phyloP scores from a whole-genome alignment of 2,329 filamentous ascomycete species.

The Fusarium nelsonii region DNA sequence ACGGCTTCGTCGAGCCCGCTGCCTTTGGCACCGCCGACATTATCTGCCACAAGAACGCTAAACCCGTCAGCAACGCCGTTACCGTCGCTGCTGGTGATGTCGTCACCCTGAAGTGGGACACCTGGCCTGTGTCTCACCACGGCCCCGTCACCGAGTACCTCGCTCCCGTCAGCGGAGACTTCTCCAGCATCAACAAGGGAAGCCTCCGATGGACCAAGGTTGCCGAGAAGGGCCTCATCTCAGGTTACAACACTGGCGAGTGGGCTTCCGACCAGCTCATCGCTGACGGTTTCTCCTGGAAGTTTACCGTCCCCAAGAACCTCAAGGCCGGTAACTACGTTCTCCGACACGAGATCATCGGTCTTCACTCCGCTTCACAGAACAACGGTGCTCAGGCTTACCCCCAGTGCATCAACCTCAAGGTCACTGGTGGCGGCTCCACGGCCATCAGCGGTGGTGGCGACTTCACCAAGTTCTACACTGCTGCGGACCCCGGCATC shows the following conservation, averaged over 20 bases:
- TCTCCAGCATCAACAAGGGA: constrained; percentile 63
- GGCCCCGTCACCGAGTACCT: constrained; percentile 72
- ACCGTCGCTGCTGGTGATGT: constrained; percentile 69
- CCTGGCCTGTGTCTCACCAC: constrained; percentile 74
- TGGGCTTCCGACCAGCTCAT: constrained; percentile 70
- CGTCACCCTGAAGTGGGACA: constrained; percentile 71
- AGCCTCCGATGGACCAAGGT: constrained; percentile 71
- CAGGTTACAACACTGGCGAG: constrained; percentile 57
- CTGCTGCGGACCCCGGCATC: constrained; percentile 51
- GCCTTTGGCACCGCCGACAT: constrained; percentile 57
- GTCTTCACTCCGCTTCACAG: constrained; percentile 62
- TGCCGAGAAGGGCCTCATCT: constrained; percentile 63
- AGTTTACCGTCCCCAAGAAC: constrained; percentile 60
- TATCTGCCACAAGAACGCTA: constrained; percentile 61
- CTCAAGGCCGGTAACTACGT: constrained; percentile 66
- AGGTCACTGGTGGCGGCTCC: constrained; percentile 58
- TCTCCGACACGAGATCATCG: constrained; percentile 68
- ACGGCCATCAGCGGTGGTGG: constrained; percentile 47
- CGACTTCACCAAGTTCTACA: constrained; percentile 54
- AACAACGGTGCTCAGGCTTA: constrained; percentile 61
- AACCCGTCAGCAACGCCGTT: constrained; percentile 55
- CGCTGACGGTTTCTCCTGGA: constrained; percentile 60
- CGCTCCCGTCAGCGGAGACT: constrained; percentile 65
- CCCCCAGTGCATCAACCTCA: constrained; percentile 65
- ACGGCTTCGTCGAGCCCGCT: constrained; percentile 62